These are phyloP conservation scores for Fusarium camptoceras DNA, from an alignment of 2,329 filamentous ascomycete genomes.

Conservation along the genomic window DNA sequence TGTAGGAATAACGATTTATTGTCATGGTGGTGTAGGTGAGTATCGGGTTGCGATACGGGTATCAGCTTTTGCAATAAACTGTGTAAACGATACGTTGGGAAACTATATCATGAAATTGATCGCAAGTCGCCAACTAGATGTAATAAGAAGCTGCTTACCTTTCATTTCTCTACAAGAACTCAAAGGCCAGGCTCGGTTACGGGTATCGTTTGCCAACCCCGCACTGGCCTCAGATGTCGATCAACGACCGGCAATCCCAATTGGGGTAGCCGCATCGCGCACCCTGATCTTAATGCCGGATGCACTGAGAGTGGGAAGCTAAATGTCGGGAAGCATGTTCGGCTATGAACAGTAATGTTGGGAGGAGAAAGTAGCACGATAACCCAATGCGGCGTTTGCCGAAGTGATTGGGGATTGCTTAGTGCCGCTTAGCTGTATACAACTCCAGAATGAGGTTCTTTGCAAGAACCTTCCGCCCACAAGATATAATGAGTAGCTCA, in stretches of 20 bases:
- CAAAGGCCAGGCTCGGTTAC: background rate
- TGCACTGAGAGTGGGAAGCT: background rate
- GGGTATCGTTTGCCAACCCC: background rate
- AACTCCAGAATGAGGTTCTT: background rate
- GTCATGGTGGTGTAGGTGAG: conserved; percentile 6
- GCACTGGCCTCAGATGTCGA: background rate
- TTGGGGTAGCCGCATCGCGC: background rate
- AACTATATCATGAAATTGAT: background rate
- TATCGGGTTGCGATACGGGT: background rate
- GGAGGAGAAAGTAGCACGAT: background rate
- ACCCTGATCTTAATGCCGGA: background rate
- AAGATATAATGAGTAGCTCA: conserved; percentile 1
- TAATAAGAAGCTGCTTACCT: background rate
- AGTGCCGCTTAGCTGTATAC: background rate
- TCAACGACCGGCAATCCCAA: background rate
- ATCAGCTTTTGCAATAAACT: background rate
- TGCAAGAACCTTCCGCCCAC: background rate
- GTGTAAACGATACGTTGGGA: background rate
- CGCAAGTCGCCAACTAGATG: background rate
- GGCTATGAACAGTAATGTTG: background rate
- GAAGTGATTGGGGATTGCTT: background rate
- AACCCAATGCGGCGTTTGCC: background rate
- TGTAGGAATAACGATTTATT: conserved; percentile 34
- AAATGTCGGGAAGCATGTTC: background rate
- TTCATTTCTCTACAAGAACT: background rate